These are phyloP conservation scores for Teratosphaeria nubilosa DNA, from an alignment of 2,329 filamentous ascomycete species.

Conservation along the genomic window DNA sequence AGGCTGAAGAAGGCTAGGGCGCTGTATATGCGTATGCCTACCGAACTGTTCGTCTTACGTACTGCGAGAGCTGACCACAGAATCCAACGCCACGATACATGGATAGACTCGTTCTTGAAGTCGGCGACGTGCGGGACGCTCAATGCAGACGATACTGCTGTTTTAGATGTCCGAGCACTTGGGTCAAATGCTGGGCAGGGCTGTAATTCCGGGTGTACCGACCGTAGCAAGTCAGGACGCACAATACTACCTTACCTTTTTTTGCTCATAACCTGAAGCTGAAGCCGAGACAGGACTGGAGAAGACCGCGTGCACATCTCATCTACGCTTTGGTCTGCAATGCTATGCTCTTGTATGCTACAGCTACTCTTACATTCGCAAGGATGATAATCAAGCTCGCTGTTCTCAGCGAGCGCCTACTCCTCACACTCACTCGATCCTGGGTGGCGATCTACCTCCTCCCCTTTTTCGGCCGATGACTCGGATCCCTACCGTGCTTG, in stretches of 20 bases:
- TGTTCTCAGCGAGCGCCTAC: no score
- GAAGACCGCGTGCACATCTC: not conserved
- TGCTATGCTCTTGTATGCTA: not conserved
- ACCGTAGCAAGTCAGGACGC: no score
- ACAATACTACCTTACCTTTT: no score
- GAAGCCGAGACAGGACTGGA: no score
- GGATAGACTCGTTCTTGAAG: not conserved
- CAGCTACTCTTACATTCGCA: not conserved
- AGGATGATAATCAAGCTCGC: no score
- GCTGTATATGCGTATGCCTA: no score
- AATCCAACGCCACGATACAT: not conserved
- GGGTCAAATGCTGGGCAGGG: not conserved
- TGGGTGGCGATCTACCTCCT: slow-evolving; percentile 7
- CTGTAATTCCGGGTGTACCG: no score
- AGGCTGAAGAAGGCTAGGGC: no score
- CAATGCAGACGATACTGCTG: not conserved
- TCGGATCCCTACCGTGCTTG: slow-evolving; percentile 26
- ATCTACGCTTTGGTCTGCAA: not conserved
- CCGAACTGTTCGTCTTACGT: no score
- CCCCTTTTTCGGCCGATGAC: slow-evolving; percentile 26
- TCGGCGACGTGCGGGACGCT: not conserved
- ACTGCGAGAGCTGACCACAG: not conserved
- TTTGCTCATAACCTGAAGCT: no score
- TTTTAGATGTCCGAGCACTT: not conserved
- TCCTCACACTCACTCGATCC: no score